Base-by-base conservation (phyloP, 2,329 filamentous ascomycete genomes). In the Colletotrichum tamarilloi region DNA sequence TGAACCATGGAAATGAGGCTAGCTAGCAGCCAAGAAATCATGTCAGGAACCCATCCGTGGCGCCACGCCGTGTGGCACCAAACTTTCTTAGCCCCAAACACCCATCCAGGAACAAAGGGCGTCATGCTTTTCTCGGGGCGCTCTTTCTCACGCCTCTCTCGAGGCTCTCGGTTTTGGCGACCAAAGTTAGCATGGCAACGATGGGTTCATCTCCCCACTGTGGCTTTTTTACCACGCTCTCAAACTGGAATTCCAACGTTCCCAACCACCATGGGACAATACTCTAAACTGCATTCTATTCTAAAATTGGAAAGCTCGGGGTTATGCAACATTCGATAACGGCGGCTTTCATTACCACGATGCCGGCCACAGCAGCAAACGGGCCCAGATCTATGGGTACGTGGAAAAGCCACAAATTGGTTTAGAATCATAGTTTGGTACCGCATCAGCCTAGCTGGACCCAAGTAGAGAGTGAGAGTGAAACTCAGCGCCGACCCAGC, bases 1-100 rank as follows among this genome's bases (percentile, higher is more conserved):
- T 28, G 38, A 24, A 24, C 59, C 19, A 32, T 24, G n/a, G n/a
- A 22, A 11, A 52, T 26, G 42, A 62, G 9, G 9, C 30, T 22
- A 35, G 28, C 62, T 32, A 35, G n/a, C 62, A 14, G 14, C 14
- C 14, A 35, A 53, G n/a, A 63, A 42, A 49, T 49, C 19, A 58
- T 35, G 52, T 22, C 35, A 65, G 22, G 24, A 63, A n/a, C 62
- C 14, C 32, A 9, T 56, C 12, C 28, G 32, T 35, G 52, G 56
- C 59, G 22, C 16, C 46, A 30, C 24, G 49, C n/a, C 22, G 42
- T 49, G 3, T 62, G 65, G 65, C 69, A 53, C n/a, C 58, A 55
- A 19, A 52, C 52, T 62, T 63, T 19, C 42, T 26, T 69, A 72
- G 70, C 16, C n/a, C 46, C 58, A 73, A 73, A 73, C 70, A 68